Evolutionary conservation across 345 rosid genomes (phyloP), one percentile per base, ranked within the genome.

Genomic region (Citrus reticulata): DNA sequence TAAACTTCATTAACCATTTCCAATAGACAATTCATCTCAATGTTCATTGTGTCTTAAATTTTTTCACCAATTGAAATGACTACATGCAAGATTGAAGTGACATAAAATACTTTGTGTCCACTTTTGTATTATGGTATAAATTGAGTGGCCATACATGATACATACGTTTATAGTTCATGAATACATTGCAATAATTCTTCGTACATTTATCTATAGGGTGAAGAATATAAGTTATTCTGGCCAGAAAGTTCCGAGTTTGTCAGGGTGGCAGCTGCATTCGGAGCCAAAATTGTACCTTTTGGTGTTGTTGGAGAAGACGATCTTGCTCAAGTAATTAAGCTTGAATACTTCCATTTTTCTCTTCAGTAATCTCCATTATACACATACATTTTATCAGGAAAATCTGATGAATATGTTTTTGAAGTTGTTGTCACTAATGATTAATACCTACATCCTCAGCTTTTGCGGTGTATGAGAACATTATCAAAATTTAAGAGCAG

Each of bases 271-370:
- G 92, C 98, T 27, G 87, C 84, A 79, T 92, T 93, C 75, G 93
- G 92, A 68, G 95, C 97, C 71, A 93, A 87, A 67, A 93, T 92
- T 37, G 84, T 93, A 29, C 98, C 97, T 66, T 92, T 92, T 75
- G 91, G 92, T 58, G 82, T 82, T 6, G 89, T 93, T 55, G 97
- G 98, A 81, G 98, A 92, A 83, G 98, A 93, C 77, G 98, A 93
- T 84, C 14, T 92, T 27, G 67, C 72, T n/a, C 76, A 85, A 83
- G 98, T 92, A 87, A 85, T 88, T 61, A 32, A 72, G 73, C 68
- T 8, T 10, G 2, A 30, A 62, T 61, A 62, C 40, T 32, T 40
- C 5, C 46, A 1, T 42, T 57, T 19, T 20, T 54, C 20, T 19
- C 30, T 32, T 55, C 42, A 9, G 27, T 71, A 40, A 40, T 35